Evolutionary conservation across 2,329 filamentous ascomycete species (phyloP).

Genomic region (Pseudocercospora musae): DNA sequence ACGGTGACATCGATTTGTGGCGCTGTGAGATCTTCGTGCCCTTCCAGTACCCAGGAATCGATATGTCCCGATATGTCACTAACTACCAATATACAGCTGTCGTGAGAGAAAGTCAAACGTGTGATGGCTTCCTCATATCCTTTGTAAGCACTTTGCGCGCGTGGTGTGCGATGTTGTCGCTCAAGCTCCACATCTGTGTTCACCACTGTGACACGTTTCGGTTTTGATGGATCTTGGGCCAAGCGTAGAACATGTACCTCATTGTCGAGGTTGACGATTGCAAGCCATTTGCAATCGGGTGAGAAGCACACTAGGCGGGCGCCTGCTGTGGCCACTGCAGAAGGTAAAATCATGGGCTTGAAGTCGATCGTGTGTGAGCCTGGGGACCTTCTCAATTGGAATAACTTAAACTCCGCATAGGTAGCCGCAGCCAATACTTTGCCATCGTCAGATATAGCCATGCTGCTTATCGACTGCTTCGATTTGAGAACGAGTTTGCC

Average conservation of each 20-base stretch:
- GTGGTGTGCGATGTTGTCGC: constrained; percentile 27
- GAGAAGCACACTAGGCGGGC: constrained; percentile 69
- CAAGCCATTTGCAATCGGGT: constrained; percentile 67
- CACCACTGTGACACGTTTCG: constrained; percentile 39
- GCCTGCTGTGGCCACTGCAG: constrained; percentile 56
- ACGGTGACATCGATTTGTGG: constrained; percentile 38
- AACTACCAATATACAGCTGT: constrained; percentile 74
- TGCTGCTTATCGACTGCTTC: constrained; percentile 69
- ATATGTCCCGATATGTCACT: constrained; percentile 81
- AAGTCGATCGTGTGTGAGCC: constrained; percentile 54
- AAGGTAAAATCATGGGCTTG: constrained; percentile 65
- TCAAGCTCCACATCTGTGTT: constrained; percentile 39
- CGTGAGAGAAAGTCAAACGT: constrained; percentile 72
- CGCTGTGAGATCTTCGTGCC: constrained; percentile 50
- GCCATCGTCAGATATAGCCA: constrained; percentile 71
- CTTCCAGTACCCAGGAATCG: constrained; percentile 77
- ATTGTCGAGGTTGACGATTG: constrained; percentile 48
- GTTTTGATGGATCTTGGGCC: constrained; percentile 41
- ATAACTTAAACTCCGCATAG: constrained; percentile 29
- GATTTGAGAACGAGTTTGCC: constrained; percentile 42
- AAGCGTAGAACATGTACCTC: constrained; percentile 48
- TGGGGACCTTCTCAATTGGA: constrained; percentile 29
- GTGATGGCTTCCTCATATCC: constrained; percentile 76
- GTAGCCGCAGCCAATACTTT: constrained; percentile 65
- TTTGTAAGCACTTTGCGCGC: constrained; percentile 45